These are phyloP conservation scores for Helianthus tuberosus DNA, from an alignment of 129 eudicot genomes.

Conservation along the genomic window DNA sequence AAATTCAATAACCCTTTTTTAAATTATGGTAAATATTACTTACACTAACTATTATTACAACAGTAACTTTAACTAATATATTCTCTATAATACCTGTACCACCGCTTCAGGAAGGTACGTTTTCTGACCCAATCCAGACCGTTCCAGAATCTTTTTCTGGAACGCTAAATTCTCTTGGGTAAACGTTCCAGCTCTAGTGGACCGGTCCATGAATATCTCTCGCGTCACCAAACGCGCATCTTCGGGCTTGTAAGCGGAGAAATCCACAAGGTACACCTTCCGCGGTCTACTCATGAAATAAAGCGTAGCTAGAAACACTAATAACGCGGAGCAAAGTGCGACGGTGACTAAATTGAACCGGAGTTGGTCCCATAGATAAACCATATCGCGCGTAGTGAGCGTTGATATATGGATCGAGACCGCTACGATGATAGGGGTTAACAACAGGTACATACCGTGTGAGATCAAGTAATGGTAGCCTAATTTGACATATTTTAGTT, in stretches of 20 bases:
- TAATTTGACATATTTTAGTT: constrained; percentile 77
- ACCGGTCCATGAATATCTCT: constrained; percentile 62
- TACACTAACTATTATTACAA: too few species aligned
- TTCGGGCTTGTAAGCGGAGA: constrained; percentile 70
- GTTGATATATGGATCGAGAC: constrained; percentile 46
- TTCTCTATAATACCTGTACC: constrained; percentile 20
- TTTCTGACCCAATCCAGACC: constrained; percentile 83
- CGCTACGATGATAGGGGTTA: constrained; percentile 44
- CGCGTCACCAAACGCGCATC: constrained; percentile 43
- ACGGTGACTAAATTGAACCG: constrained; percentile 65
- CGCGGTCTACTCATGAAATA: constrained; percentile 76
- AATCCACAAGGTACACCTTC: constrained; percentile 65
- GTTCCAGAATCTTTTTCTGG: constrained; percentile 73
- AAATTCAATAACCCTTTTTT: too few species aligned
- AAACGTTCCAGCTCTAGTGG: constrained; percentile 42
- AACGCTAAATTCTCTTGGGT: constrained; percentile 65
- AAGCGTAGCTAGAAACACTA: constrained; percentile 60
- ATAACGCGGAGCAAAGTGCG: constrained; percentile 46
- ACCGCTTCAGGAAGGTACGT: constrained; percentile 80
- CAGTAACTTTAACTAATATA: too few species aligned
- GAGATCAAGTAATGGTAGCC: constrained; percentile 81
- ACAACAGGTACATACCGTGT: constrained; percentile 64
- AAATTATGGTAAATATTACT: too few species aligned
- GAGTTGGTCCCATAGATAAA: constrained; percentile 57
- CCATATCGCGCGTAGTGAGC: constrained; percentile 38